Evolutionary conservation across 2,329 filamentous ascomycete species (phyloP), one percentile per base, ranked within the genome.

Genomic region (Zymoseptoria crescenta): DNA sequence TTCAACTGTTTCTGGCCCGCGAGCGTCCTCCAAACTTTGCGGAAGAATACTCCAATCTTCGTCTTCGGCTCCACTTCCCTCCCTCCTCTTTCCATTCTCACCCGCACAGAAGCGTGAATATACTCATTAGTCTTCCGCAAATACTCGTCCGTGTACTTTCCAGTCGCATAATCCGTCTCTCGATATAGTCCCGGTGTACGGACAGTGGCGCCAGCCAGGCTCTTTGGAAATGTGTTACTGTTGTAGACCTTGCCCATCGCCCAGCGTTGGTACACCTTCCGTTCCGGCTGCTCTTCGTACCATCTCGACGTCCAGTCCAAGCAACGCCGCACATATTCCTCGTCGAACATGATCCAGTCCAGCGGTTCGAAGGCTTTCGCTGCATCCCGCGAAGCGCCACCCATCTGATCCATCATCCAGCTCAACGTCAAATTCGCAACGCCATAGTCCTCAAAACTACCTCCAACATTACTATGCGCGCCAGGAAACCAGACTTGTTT

Each of bases 401-500:
- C 63, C 1, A 74, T 61, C 28, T 71, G 70, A 45, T 74, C 75
- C 71, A 77, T 75, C 74, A 76, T 76, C 74, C 74, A 76, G 10
- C 72, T 72, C 6, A 75, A 61, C 0, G 73, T 71, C 9, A 75
- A 69, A 30, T 75, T 68, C 2, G 71, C 67, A 7, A 73, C 67
- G 4, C 69, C 65, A 1, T 62, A 62, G 28, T 73, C 71, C 6
- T 63, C 61, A 30, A 70, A 72, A 0, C 79, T 77, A 27, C 80
- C 81, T 2, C 81, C 81, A 2, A 81, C 70, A 57, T 82, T 80
- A 8, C 76, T 74, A 64, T 83, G 81, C 28, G 74, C 76, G 8
- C 81, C 81, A 0, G 80, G 80, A 57, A 83, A 83, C 81, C 81
- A 83, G 8, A 79, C 77, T 66, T 83, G 80, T n/a, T 76, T 74